phyloP scores from a whole-genome alignment of 345 rosid genomes.

The Lepidium sativum region DNA sequence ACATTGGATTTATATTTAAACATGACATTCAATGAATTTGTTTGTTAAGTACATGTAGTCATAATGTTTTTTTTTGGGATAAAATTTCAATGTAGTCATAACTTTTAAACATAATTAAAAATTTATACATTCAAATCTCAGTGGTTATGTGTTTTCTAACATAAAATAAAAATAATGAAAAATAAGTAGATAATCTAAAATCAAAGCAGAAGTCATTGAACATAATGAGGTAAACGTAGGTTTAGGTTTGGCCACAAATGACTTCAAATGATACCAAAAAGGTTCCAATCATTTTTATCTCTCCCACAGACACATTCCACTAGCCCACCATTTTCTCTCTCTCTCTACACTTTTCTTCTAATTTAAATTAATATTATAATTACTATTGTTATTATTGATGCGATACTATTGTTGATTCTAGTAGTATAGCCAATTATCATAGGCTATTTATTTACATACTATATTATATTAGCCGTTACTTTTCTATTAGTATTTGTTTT shows the following conservation, averaged over 20 bases:
- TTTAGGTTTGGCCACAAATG: constrained; percentile 44
- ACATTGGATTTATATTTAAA: too few species aligned
- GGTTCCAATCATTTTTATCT: constrained; percentile 37
- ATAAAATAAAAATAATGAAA: background rate
- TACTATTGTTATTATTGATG: too few species aligned
- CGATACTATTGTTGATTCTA: background rate
- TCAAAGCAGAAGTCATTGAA: constrained; percentile 44
- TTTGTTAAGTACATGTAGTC: too few species aligned
- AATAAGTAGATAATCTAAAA: background rate
- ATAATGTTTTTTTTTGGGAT: too few species aligned
- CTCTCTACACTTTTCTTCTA: constrained; percentile 3
- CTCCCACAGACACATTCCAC: constrained; percentile 24
- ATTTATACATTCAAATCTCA: background rate
- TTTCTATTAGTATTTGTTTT: background rate
- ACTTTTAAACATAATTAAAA: too few species aligned
- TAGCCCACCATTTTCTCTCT: constrained; percentile 10
- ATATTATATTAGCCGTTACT: background rate
- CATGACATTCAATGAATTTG: too few species aligned
- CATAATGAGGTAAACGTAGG: constrained; percentile 54
- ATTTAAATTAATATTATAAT: background rate
- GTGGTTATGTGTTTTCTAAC: background rate
- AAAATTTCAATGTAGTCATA: too few species aligned
- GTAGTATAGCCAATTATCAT: background rate
- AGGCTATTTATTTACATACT: background rate
- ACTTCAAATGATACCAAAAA: constrained; percentile 48